A percentile compares a stretch with the other conserved stretches of the same genome.
These are phyloP conservation scores for Saccharomyces hybrid DNA, from an alignment of 1,139 yeast species.

Conservation along the genomic window DNA sequence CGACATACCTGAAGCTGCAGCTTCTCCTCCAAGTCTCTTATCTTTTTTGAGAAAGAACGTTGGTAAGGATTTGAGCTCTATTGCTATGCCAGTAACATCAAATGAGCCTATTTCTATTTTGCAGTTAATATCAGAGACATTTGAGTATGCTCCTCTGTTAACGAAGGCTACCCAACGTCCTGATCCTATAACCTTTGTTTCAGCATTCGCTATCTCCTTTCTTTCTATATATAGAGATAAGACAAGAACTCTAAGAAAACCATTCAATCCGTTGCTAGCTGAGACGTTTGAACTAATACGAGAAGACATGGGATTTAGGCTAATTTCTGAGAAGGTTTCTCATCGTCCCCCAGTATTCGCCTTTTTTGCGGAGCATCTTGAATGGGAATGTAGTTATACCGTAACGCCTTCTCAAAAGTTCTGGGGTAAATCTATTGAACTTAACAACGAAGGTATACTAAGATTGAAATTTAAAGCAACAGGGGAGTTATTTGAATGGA, in stretches of 20 bases:
- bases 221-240: constrained; percentile 65
- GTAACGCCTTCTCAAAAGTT: constrained; percentile 82
- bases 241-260: constrained; percentile 73
- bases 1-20: constrained; percentile 53
- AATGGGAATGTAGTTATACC: constrained; percentile 71
- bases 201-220: constrained; percentile 75
- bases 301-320: constrained; percentile 63
- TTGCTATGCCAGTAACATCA: constrained; percentile 89
- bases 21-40: constrained; percentile 74
- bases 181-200: constrained; percentile 53
- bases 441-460: constrained; percentile 64
- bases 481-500: constrained; percentile 72
- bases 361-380: constrained; percentile 58
- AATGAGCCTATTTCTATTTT: constrained; percentile 85
- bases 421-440: constrained; percentile 91
- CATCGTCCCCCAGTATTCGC: constrained; percentile 85
- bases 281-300: constrained; percentile 81
- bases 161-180: constrained; percentile 42
- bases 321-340: constrained; percentile 68
- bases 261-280: constrained; percentile 85
- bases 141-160: constrained; percentile 67
- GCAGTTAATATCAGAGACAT: constrained; percentile 69
- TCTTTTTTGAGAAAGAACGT: constrained; percentile 80
- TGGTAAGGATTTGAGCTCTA: constrained; percentile 79
- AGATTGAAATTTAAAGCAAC: constrained; percentile 48